These are phyloP conservation scores for Symbiodinium pilosum DNA, from an alignment of 73 alveolate species.

Conservation along the genomic window DNA sequence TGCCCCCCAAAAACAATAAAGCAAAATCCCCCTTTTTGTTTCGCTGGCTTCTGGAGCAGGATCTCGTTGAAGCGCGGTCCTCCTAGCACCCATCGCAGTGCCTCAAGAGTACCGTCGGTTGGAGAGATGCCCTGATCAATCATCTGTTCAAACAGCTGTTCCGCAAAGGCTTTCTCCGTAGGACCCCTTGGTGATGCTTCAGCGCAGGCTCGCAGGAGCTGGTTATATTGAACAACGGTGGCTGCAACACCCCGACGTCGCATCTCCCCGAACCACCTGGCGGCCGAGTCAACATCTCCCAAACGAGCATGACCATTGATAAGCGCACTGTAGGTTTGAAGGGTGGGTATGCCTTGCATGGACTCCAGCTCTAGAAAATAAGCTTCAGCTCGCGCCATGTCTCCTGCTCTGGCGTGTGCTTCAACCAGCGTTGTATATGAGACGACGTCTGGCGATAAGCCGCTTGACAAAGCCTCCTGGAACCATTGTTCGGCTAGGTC, in stretches of 20 bases:
- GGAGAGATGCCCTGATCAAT: constrained; percentile 42
- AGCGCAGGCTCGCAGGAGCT: constrained; percentile 73
- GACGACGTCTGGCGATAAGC: constrained; percentile 34
- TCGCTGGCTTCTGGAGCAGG: background rate
- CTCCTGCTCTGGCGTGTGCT: constrained; percentile 58
- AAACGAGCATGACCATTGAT: constrained; percentile 76
- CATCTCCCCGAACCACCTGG: constrained; percentile 82
- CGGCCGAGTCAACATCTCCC: constrained; percentile 71
- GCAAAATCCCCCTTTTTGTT: background rate
- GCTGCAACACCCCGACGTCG: constrained; percentile 48
- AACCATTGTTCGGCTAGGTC: constrained; percentile 83
- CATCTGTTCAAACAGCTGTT: constrained; percentile 21
- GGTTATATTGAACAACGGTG: constrained; percentile 66
- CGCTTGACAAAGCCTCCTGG: constrained; percentile 13
- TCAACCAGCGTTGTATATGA: constrained; percentile 41
- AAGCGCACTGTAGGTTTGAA: constrained; percentile 70
- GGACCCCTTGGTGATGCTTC: constrained; percentile 46
- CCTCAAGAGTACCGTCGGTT: constrained; percentile 50
- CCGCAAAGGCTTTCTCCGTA: constrained; percentile 41
- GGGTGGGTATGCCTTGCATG: background rate
- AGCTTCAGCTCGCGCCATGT: constrained; percentile 71
- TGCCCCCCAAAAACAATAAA: background rate
- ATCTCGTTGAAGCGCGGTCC: constrained; percentile 39
- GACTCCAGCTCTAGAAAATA: constrained; percentile 45
- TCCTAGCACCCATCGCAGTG: constrained; percentile 50